These are phyloP conservation scores for Fusarium sp. DNA, from an alignment of 2,329 filamentous ascomycete genomes.

Conservation along the genomic window DNA sequence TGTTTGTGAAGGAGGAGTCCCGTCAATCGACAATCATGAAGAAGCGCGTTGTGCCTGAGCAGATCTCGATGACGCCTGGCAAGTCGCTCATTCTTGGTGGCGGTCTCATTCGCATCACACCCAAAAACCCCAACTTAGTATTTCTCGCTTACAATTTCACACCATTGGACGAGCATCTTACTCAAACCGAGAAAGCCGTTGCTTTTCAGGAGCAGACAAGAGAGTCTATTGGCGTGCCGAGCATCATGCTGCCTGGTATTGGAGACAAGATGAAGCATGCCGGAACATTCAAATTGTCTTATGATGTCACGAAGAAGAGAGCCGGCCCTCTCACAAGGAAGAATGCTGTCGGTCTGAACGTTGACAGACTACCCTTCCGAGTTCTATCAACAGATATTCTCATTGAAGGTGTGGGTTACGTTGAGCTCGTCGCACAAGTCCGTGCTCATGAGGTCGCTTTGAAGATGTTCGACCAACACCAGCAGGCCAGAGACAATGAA, in stretches of 20 bases:
- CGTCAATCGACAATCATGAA: constrained; percentile 81
- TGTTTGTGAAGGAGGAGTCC: constrained; percentile 74
- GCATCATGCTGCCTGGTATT: constrained; percentile 70
- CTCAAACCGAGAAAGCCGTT: constrained; percentile 81
- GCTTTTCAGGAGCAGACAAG: constrained; percentile 75
- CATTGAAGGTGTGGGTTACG: constrained; percentile 92
- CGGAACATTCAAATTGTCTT: constrained; percentile 77
- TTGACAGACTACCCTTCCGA: constrained; percentile 79
- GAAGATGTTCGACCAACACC: constrained; percentile 11
- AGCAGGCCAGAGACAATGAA: not conserved
- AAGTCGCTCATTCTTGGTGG: constrained; percentile 83
- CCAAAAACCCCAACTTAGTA: constrained; percentile 67
- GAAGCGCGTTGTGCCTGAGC: constrained; percentile 76
- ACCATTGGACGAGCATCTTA: constrained; percentile 79
- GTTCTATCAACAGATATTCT: constrained; percentile 86
- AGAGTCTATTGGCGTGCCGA: constrained; percentile 66
- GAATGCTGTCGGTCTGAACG: constrained; percentile 70
- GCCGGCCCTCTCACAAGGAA: constrained; percentile 77
- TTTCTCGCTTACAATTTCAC: constrained; percentile 90
- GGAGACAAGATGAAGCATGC: constrained; percentile 73
- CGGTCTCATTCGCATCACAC: constrained; percentile 88
- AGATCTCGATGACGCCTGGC: constrained; percentile 76
- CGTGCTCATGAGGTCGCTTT: constrained; percentile 63
- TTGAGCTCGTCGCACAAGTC: constrained; percentile 87
- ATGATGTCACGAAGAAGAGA: constrained; percentile 85